Conservation (phyloP, 768 basidiomycete species). For the Tricholoma flavovirens region DNA sequence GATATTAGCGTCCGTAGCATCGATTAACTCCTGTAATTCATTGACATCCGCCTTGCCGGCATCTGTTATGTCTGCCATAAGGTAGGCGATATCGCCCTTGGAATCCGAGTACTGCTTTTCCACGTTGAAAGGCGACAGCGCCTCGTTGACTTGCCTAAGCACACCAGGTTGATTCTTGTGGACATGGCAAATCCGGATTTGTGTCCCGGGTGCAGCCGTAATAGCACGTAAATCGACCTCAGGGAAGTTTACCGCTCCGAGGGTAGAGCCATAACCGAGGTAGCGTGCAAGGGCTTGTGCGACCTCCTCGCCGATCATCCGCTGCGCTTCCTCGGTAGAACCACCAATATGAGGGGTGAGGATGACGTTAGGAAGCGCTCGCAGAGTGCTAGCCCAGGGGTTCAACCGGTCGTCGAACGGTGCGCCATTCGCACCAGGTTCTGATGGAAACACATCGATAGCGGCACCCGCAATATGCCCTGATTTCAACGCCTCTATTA, state of each 20-base stretch:
- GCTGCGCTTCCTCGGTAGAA: constrained; percentile 97
- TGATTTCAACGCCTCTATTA: constrained; percentile 75
- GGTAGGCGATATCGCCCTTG: constrained; percentile 87
- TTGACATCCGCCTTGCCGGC: constrained; percentile 79
- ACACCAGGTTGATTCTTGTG: constrained; percentile 97
- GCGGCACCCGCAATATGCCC: constrained; percentile 85
- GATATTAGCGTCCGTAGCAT: constrained; percentile 78
- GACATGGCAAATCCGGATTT: constrained; percentile 90
- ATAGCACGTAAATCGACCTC: constrained; percentile 96
- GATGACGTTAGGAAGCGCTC: constrained; percentile 82
- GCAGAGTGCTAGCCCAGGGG: constrained; percentile 72
- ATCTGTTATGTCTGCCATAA: constrained; percentile 95
- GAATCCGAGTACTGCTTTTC: constrained; percentile 99
- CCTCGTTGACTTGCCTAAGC: constrained; percentile 90
- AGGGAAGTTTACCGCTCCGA: constrained; percentile 98
- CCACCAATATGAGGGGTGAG: constrained; percentile 99
- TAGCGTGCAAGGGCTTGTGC: constrained; percentile 80
- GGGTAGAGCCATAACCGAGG: constrained; percentile 84
- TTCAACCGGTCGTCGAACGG: constrained; percentile 88
- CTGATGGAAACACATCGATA: constrained; percentile 91
- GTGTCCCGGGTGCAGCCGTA: constrained; percentile 69
- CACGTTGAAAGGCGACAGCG: constrained; percentile 92
- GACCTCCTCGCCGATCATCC: constrained; percentile 96
- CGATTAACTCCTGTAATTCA: constrained; percentile 73
- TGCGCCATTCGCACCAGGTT: constrained; percentile 88